Evolutionary conservation across 1,284 basidiomycete species (phyloP).

Genomic region (Tilletiopsis washingtonensis): DNA sequence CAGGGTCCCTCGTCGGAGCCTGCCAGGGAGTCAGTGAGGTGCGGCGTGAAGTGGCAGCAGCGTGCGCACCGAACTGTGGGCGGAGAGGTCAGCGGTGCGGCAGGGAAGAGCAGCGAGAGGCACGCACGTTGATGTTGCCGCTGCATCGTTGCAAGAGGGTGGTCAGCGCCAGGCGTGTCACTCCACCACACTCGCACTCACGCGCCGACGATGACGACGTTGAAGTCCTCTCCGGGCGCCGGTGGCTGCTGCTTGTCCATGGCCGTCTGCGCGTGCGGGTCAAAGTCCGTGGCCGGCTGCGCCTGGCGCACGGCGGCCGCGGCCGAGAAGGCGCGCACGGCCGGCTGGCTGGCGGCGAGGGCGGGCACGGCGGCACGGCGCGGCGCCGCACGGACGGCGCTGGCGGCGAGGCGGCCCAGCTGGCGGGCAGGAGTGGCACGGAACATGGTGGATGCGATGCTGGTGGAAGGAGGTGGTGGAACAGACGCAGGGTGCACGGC

Average conservation of each 20-base stretch:
- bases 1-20: slow-evolving; percentile 46
- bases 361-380: too few species aligned
- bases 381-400: too few species aligned
- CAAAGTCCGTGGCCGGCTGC: slow-evolving; percentile 24
- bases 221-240: slow-evolving; percentile 43
- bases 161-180: neutral
- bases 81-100: too few species aligned
- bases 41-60: neutral
- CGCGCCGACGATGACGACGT: slow-evolving; percentile 45
- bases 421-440: too few species aligned
- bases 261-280: slow-evolving; percentile 19
- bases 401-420: too few species aligned
- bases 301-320: neutral
- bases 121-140: slow-evolving; percentile 41
- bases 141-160: slow-evolving; percentile 11
- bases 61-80: neutral
- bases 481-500: too few species aligned
- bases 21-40: neutral
- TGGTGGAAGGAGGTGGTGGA: too few species aligned
- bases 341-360: too few species aligned
- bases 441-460: too few species aligned
- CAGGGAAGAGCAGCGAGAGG: neutral
- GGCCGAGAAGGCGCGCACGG: neutral
- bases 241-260: slow-evolving; percentile 47
- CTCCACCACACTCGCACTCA: slow-evolving; percentile 1